Evolutionary conservation across 371 early-diverging fungal species (phyloP), one percentile per base, ranked within the genome.

Genomic region (Mortierella sp.): DNA sequence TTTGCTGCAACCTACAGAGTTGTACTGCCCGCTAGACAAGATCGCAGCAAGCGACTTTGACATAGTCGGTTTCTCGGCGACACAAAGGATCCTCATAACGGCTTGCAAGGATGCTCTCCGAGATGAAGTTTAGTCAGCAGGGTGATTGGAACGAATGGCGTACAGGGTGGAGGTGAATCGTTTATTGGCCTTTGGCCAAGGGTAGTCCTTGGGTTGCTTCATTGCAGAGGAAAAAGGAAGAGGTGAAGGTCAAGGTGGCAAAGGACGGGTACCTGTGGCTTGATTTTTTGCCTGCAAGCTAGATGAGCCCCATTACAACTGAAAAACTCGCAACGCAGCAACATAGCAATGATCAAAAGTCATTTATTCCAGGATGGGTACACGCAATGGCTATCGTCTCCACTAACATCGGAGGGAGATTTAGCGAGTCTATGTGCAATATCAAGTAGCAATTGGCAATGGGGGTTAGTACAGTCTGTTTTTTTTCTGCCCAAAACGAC

Each of bases 31-130:
- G 34, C 85, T 71, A 0, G 94, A 90, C n/a, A 98, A 81, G 23
- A 96, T 90, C 28, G 82, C 79, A 2, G 96, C 87, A n/a, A 98
- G 88, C n/a, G 93, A 83, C 80, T 94, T 97, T 18, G 99, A 91
- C 66, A 98, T 95, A 51, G 95, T 93, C 38, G 98, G 98, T 82
- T 99, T 99, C 79, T 99, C 99, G 58, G 99, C 99, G 42, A 99
- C 97, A 80, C 96, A 96, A 42, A 98, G 80, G 27, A 93, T 82
- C 65, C 81, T 84, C 90, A 90, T 91, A 59, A 41, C 53, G 65
- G 61, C 59, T 52, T 54, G 27, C 47, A 50, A 24, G 28, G 21
- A 46, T 42, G 53, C 16, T 42, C n/a, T 42, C 10, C 7, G 34
- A 34, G 10, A 12, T 34, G 18, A 10, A 0, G 19, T 16, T 28